Evolutionary conservation across 768 basidiomycete species (phyloP), one percentile per base, ranked within the genome.

Genomic region (Russula sp.): DNA sequence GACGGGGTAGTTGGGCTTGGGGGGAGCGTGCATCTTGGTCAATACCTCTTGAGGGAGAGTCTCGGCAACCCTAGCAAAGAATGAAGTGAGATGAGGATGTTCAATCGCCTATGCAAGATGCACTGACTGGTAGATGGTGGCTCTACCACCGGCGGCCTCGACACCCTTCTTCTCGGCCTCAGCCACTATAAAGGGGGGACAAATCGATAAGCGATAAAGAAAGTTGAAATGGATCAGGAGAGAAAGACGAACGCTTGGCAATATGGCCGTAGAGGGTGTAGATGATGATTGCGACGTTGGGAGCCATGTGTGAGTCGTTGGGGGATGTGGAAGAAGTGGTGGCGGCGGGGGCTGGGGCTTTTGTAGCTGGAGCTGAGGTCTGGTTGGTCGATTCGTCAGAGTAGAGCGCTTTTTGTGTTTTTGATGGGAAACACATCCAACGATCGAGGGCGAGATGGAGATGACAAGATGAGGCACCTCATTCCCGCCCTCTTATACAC

Each of bases 251-350:
- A 90, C 89, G 46, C 68, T 81, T 80, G 61, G 77, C 80, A 71
- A 90, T 81, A 71, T 91, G 90, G 65, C 86, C 86, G 70, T 86
- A 88, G 76, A 88, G 72, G 20, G 85, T 73, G 74, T 90, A 90
- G 73, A 90, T 83, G 67, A 90, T 65, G 67, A 90, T 87, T 57
- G 86, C 86, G 65, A 88, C 73, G 65, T 72, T 81, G 29, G 87
- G 85, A 53, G 77, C 64, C 64, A 53, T 53, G 25, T 53, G 20
- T 49, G 60, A 47, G 2, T 36, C 45, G 38, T 51, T 42, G 39
- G 58, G 50, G 59, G 55, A 13, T 53, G 43, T 29, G 29, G 50
- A 18, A 3, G 65, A 25, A 38, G 58, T 25, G 10, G 58, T 25
- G 10, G 56, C 34, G 10, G 47, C 36, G 9, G 60, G 32, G 35